Percentiles rank a stretch among this genome's conserved stretches.
These are phyloP conservation scores for Tylopilus sp. DNA, from an alignment of 1,284 basidiomycete species.

Conservation along the genomic window DNA sequence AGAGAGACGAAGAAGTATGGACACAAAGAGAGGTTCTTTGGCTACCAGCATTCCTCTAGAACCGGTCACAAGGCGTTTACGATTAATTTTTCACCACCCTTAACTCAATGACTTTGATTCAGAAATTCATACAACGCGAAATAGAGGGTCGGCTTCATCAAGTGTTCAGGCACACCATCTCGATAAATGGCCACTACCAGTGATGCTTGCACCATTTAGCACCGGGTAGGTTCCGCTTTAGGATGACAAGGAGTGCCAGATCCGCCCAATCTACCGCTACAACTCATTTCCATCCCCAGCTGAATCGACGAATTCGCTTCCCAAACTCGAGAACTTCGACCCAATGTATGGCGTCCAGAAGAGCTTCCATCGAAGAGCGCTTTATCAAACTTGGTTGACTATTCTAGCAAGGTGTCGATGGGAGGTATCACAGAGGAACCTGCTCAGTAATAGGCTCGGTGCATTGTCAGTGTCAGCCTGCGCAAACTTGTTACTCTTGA, in stretches of 20 bases:
- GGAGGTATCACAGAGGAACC: conserved; percentile 49
- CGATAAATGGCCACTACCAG: conserved; percentile 56
- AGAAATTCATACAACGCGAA: no score
- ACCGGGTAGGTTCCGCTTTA: conserved; percentile 42
- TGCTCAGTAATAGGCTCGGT: conserved; percentile 63
- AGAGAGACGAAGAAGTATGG: conserved; percentile 98
- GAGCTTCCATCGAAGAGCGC: conserved; percentile 82
- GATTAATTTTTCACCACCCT: no score
- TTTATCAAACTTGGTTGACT: conserved; percentile 78
- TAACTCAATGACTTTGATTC: no score
- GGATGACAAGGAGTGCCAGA: conserved; percentile 25
- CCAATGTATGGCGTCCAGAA: conserved; percentile 97
- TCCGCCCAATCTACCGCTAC: conserved; percentile 37
- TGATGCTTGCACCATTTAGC: conserved; percentile 46
- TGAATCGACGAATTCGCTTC: conserved; percentile 61
- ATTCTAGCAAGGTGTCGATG: conserved; percentile 64
- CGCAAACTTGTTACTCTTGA: no score
- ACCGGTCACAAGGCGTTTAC: conserved; percentile 79
- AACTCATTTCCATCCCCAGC: conserved; percentile 33
- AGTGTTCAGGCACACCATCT: no score
- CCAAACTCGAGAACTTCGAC: conserved; percentile 93
- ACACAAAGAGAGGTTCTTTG: conserved; percentile 93
- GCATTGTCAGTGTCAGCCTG: no score
- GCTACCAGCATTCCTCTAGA: conserved; percentile 91
- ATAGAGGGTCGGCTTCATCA: no score